Base-by-base conservation (phyloP, 768 basidiomycete genomes). In the Crassisporium funariophilum region DNA sequence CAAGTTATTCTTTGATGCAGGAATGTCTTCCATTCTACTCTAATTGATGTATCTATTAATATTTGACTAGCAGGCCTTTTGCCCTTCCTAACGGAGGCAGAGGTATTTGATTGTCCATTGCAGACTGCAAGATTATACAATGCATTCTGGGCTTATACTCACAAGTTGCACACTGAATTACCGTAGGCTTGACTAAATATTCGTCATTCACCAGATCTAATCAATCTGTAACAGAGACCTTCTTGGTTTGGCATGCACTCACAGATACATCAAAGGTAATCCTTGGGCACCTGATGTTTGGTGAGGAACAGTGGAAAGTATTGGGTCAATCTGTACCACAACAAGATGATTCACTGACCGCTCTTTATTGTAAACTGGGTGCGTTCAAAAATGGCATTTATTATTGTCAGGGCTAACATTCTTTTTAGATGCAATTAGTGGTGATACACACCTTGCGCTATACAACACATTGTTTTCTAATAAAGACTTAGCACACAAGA, bases 81-180 rank as follows among this genome's bases (percentile, higher is more conserved):
- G 4, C 45, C 42, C 4, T 47, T 48, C 24, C 29, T 47, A 16
- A 47, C 50, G 13, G 49, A 50, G 39, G 10, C 16, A n/a, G 41
- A 54, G 35, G 23, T 54, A 2, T 47, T 55, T 35, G 36, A 55
- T 37, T 51, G 41, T 36, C 54, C 42, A 16, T 55, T 50, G 9
- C 37, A 33, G 10, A 46, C 47, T 23, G 50, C 50, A 1, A 5
- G 54, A 16, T 48, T 55, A 12, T 52, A 46, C 42, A 46, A 52
- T n/a, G 50, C 46, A 15, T 45, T 55, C 20, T 55, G 49, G 49
- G 36, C 20, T 7, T 55, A 38, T 48, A 36, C 53, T 16, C 31
- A 47, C 15, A 29, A 17, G 20, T 40, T 33, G 19, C 42, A 51
- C 20, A 44, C 21, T 11, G 21, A 47, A 19, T 9, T 51, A 17